These are phyloP conservation scores for Platismatia glauca DNA, from an alignment of 495 filamentous ascomycete genomes.

Conservation along the genomic window DNA sequence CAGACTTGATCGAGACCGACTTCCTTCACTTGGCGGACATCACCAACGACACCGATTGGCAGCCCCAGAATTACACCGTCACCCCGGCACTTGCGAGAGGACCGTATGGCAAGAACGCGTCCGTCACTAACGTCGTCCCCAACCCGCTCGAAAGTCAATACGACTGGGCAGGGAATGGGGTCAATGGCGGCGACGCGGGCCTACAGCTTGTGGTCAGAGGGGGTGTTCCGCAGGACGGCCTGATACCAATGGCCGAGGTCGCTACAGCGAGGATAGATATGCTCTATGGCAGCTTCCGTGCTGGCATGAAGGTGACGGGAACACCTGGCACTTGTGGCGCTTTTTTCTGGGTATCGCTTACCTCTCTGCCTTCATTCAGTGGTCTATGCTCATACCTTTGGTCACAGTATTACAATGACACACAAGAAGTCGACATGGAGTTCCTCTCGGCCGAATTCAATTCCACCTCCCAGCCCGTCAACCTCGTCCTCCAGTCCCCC, in stretches of 20 bases:
- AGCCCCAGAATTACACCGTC: constrained; percentile 54
- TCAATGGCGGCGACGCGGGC: constrained; percentile 44
- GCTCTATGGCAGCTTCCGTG: constrained; percentile 56
- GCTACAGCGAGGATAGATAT: constrained; percentile 49
- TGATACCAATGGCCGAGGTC: constrained; percentile 54
- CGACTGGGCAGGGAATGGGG: constrained; percentile 33
- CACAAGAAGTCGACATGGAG: constrained; percentile 73
- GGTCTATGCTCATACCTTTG: constrained; percentile 2
- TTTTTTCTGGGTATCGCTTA: constrained; percentile 59
- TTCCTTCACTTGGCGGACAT: constrained; percentile 50
- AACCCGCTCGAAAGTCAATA: constrained; percentile 37
- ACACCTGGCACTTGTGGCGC: constrained; percentile 60
- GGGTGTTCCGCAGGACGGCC: constrained; percentile 33
- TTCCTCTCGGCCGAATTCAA: constrained; percentile 56
- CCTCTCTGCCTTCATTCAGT: background rate
- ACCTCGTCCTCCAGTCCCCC: constrained; percentile 62
- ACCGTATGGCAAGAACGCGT: constrained; percentile 55
- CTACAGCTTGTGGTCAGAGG: constrained; percentile 51
- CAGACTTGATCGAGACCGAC: constrained; percentile 59
- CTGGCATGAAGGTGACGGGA: constrained; percentile 51
- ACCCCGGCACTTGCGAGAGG: constrained; percentile 44
- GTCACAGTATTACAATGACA: constrained; percentile 60
- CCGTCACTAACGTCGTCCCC: constrained; percentile 43
- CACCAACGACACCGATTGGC: constrained; percentile 47
- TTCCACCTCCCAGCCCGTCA: constrained; percentile 44